Base-by-base conservation (phyloP, 306 rosid species). In the Hippophae tibetana region DNA sequence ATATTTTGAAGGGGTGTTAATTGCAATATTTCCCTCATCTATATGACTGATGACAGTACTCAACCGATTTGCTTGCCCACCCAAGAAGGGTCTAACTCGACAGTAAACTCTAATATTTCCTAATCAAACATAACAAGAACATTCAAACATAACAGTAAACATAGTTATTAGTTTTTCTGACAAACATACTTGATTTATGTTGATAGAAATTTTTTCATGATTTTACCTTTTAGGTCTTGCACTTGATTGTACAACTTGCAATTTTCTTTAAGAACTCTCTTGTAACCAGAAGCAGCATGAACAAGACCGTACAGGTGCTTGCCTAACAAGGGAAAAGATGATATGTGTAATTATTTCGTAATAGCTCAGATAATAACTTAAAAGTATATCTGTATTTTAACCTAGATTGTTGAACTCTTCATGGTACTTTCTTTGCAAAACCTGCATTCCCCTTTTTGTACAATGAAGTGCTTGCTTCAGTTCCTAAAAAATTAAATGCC, bases 91-190 rank as follows among this genome's bases (percentile, higher is more conserved):
- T 57, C 95, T 72, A 60, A 86, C 94, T 81, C 99, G 74, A 58
- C 97, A 93, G 62, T 84, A 93, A 57, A 93, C 99, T 76, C 99
- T 80, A 59, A 93, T 93, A 66, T 82, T 92, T 75, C 99, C 99
- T 92, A 75, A 54, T 45, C 56, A 70, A 79, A 76, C 65, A 60
- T 41, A 40, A 18, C 5, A 5, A 47, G 18, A 18, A 18, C 18
- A 18, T 18, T 45, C 56, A 70, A 79, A 76, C 65, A 60, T 41
- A 40, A 18, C 5, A 5, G 51, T 18, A 18, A 18, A 18, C 23
- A 47, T 44, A 57, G 13, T 50, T 63, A 63, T 68, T 66, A 60
- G 55, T 62, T 60, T 52, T 62, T 45, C 25, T 56, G 38, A 44
- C 46, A 68, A 42, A 56, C 45, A 18, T 5, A 40, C 5, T 3